Conservation (phyloP, 441 rosid genomes). For the Gossypium lobatum region DNA sequence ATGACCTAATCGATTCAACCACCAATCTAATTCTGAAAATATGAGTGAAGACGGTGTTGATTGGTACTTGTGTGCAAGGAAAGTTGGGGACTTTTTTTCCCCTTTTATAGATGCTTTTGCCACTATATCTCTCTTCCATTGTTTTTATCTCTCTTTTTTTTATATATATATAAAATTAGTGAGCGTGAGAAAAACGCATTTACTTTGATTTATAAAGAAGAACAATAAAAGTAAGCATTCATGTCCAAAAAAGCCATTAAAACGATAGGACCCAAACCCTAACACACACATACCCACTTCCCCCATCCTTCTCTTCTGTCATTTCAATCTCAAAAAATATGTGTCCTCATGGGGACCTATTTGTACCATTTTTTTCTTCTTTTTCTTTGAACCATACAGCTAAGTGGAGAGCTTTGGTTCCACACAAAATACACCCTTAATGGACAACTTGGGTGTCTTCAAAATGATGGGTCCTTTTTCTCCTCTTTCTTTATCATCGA, state of each 20-base stretch:
- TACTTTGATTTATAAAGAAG: slow-evolving; percentile 12
- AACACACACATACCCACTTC: neutral
- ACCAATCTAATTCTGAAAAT: too few species aligned
- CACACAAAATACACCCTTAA: neutral
- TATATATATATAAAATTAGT: neutral
- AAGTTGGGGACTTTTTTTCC: neutral
- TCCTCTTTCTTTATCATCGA: neutral
- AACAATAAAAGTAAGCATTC: slow-evolving; percentile 25
- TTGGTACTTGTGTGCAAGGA: too few species aligned
- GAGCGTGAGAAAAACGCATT: slow-evolving; percentile 26
- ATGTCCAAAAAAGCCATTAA: slow-evolving; percentile 15
- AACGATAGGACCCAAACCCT: slow-evolving; percentile 7
- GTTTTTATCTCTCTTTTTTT: neutral
- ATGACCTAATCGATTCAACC: too few species aligned
- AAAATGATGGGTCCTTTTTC: neutral
- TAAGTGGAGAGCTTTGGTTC: slow-evolving; percentile 26
- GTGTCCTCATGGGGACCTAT: slow-evolving; percentile 17
- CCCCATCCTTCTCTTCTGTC: neutral
- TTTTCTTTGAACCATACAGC: slow-evolving; percentile 21
- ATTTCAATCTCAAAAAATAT: neutral
- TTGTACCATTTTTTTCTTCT: slow-evolving; percentile 1
- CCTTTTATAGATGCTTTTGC: slow-evolving; percentile 23
- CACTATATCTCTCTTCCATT: slow-evolving; percentile 9
- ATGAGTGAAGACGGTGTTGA: too few species aligned
- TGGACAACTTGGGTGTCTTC: neutral